Conservation (phyloP, 2,329 filamentous ascomycete genomes). For the Penicillium brasilianum region DNA sequence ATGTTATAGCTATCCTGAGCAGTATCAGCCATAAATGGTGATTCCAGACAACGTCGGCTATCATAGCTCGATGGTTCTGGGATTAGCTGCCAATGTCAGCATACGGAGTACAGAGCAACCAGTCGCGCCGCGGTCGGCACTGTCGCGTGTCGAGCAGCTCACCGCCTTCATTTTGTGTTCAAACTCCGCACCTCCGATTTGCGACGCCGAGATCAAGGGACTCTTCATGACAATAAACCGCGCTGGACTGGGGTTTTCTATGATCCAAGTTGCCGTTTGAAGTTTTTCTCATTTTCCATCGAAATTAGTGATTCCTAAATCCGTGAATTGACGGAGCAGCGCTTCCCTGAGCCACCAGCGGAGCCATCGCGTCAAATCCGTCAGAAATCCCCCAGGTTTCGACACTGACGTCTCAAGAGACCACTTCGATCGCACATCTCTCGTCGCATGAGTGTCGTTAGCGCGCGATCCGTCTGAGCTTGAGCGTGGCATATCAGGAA, state of each 20-base stretch:
- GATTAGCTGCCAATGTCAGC: neutral
- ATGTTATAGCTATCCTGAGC: neutral
- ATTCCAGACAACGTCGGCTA: neutral
- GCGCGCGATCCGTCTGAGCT: neutral
- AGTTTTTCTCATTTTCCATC: neutral
- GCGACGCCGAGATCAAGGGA: conserved; percentile 14
- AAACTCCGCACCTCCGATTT: conserved; percentile 12
- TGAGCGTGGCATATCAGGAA: neutral
- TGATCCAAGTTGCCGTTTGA: conserved; percentile 7
- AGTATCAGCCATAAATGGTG: neutral
- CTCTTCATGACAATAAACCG: conserved; percentile 1
- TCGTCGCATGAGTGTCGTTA: neutral
- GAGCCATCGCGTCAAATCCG: conserved; percentile 9
- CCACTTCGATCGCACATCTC: neutral
- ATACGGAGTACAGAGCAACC: too few relatives aligned
- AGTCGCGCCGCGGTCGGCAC: neutral
- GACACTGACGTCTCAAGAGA: neutral
- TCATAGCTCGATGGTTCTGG: neutral
- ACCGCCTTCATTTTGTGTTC: conserved; percentile 18
- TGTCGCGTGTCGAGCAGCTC: conserved; percentile 8
- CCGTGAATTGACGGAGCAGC: conserved; percentile 1
- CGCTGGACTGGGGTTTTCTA: neutral
- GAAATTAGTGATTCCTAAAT: neutral
- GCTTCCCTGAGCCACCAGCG: neutral
- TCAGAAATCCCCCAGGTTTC: conserved; percentile 11